Conservation (phyloP, 768 basidiomycete species). For the Kwoniella mangroviensis region DNA sequence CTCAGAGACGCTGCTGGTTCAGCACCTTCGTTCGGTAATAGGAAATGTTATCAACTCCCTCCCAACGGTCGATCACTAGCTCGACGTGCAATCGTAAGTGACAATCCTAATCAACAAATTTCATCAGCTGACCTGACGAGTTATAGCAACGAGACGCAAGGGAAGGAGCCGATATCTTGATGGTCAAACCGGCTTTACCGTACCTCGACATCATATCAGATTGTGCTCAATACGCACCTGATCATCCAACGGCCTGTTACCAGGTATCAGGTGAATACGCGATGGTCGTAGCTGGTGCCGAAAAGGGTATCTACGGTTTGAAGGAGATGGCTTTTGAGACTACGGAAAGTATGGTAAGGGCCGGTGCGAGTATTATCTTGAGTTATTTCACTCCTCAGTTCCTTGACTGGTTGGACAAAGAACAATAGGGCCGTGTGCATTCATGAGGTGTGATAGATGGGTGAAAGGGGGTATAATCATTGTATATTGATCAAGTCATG, state of each 20-base stretch:
- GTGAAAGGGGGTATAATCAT: not conserved
- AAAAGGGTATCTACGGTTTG: constrained; percentile 89
- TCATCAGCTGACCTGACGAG: not conserved
- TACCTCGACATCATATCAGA: constrained; percentile 96
- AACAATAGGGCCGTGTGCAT: not conserved
- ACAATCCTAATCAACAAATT: not conserved
- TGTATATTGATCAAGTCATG: not conserved
- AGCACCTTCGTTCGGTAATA: constrained; percentile 89
- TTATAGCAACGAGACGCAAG: constrained; percentile 77
- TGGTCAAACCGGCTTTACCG: constrained; percentile 96
- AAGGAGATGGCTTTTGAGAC: constrained; percentile 93
- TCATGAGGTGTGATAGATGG: not conserved
- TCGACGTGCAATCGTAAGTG: constrained; percentile 82
- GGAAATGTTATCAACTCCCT: constrained; percentile 98
- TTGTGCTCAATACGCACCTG: constrained; percentile 75
- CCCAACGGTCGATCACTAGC: constrained; percentile 86
- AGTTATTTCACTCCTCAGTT: constrained; percentile 97
- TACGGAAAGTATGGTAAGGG: constrained; percentile 86
- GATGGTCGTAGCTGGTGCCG: constrained; percentile 93
- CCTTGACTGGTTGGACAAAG: constrained; percentile 65
- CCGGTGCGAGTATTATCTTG: constrained; percentile 86
- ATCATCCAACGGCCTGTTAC: constrained; percentile 94
- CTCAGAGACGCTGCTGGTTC: constrained; percentile 94
- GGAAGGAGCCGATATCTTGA: constrained; percentile 97
- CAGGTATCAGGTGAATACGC: constrained; percentile 94